Conservation (phyloP, 2,329 filamentous ascomycete genomes). For the Hansfordia pulvinata region DNA sequence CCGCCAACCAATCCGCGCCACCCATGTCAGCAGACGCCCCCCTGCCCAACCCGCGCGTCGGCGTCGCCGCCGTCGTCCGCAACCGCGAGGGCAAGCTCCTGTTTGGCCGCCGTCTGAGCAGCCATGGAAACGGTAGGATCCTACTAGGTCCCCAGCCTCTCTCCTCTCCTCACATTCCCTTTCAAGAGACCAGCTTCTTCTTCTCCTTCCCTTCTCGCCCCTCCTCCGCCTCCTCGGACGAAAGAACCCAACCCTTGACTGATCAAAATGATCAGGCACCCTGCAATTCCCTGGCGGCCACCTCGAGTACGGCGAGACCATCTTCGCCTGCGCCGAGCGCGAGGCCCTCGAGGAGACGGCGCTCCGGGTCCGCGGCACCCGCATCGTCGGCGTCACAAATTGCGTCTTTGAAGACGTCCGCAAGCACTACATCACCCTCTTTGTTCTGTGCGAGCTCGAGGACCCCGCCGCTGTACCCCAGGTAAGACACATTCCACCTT, state of each 20-base stretch:
- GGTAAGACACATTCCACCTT: too few relatives aligned
- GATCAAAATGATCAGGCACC: too few relatives aligned
- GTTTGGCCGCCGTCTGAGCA: constrained; percentile 31
- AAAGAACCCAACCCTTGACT: constrained; percentile 1
- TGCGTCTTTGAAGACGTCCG: constrained; percentile 43
- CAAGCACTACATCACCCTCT: constrained; percentile 67
- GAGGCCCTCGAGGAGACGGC: constrained; percentile 62
- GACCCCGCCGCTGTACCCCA: constrained; percentile 33
- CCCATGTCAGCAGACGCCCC: background rate
- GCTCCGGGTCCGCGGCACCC: constrained; percentile 35
- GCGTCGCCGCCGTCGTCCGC: constrained; percentile 31
- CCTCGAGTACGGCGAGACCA: constrained; percentile 54
- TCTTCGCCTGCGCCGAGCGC: constrained; percentile 47
- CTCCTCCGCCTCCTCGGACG: constrained; percentile 5
- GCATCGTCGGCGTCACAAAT: constrained; percentile 50
- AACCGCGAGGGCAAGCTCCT: constrained; percentile 28
- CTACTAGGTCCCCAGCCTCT: too few relatives aligned
- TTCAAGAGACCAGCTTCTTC: background rate
- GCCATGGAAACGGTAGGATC: constrained; percentile 34
- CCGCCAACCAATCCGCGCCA: too few relatives aligned
- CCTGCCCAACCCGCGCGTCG: constrained; percentile 25
- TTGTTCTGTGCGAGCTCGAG: constrained; percentile 39
- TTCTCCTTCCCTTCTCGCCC: background rate
- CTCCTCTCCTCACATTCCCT: constrained; percentile 3
- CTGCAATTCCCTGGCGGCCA: constrained; percentile 64